phyloP scores from a whole-genome alignment of 768 basidiomycete genomes.

The Naganishia vaughanmartiniae region DNA sequence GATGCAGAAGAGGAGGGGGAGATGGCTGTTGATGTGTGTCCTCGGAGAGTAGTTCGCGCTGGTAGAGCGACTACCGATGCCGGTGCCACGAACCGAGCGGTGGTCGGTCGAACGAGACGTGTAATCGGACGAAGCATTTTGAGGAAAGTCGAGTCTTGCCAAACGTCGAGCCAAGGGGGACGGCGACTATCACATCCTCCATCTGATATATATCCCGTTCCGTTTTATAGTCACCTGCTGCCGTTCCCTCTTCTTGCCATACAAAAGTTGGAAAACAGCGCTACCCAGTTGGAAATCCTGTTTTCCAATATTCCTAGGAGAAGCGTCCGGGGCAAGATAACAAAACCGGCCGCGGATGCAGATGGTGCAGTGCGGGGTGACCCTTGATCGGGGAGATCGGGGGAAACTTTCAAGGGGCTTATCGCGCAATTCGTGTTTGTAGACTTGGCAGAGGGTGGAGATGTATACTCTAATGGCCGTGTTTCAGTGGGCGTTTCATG shows the following conservation, averaged over 20 bases:
- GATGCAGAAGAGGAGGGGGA: conserved; percentile 40
- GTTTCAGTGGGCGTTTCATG: too few relatives aligned
- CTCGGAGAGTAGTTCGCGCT: background rate
- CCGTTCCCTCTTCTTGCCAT: background rate
- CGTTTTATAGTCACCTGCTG: conserved; percentile 5
- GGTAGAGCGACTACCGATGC: too few relatives aligned
- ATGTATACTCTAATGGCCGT: too few relatives aligned
- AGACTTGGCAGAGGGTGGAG: too few relatives aligned
- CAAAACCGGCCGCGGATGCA: background rate
- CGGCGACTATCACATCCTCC: too few relatives aligned
- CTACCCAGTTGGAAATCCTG: background rate
- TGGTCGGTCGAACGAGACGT: background rate
- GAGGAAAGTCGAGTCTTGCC: too few relatives aligned
- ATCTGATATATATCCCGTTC: background rate
- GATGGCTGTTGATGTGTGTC: conserved; percentile 44
- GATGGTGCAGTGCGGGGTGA: too few relatives aligned
- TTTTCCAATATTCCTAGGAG: conserved; percentile 14
- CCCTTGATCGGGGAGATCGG: too few relatives aligned
- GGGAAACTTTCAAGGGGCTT: conserved; percentile 3
- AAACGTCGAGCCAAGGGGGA: too few relatives aligned
- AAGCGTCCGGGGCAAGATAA: background rate
- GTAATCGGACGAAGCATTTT: conserved; percentile 4
- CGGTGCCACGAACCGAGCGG: background rate
- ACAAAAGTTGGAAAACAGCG: conserved; percentile 15
- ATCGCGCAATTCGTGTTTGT: background rate